A percentile compares a stretch with the other conserved stretches of the same genome.
Evolutionary conservation across 768 basidiomycete species (phyloP).

Genomic region (Lactarius indigo): DNA sequence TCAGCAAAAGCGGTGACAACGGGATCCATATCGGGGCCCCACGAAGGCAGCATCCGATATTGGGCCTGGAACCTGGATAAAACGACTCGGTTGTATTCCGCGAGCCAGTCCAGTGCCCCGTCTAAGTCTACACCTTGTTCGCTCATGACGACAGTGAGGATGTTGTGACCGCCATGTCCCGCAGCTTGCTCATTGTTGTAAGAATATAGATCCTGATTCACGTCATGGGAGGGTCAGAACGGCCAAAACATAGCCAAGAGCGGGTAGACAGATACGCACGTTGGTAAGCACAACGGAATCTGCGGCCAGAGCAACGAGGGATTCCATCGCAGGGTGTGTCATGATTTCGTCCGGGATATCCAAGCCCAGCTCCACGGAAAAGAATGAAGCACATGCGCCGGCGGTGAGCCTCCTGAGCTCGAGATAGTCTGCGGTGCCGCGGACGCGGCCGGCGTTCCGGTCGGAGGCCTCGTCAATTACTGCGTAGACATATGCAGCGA

Average conservation of each 20-base stretch:
- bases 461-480: conserved; percentile 36
- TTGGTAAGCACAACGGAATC: conserved; percentile 42
- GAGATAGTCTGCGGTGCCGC: conserved; percentile 40
- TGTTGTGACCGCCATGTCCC: conserved; percentile 40
- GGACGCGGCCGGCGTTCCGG: conserved; percentile 32
- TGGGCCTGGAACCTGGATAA: conserved; percentile 34
- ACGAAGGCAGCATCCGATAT: conserved; percentile 34
- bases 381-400: conserved; percentile 40
- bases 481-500: conserved; percentile 35
- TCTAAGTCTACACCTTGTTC: conserved; percentile 35
- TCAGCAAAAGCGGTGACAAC: conserved; percentile 35
- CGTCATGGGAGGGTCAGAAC: background rate
- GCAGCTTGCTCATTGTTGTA: conserved; percentile 40
- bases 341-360: conserved; percentile 42
- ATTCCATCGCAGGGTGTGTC: conserved; percentile 36
- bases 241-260: background rate
- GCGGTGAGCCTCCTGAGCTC: conserved; percentile 38
- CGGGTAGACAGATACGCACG: conserved; percentile 28
- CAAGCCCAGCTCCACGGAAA: conserved; percentile 35
- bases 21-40: conserved; percentile 34
- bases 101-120: conserved; percentile 39
- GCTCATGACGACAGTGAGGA: conserved; percentile 41
- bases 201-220: conserved; percentile 38
- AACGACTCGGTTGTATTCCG: conserved; percentile 24
- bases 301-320: conserved; percentile 30